Conservation (phyloP, 768 basidiomycete genomes). For the Russula compacta region DNA sequence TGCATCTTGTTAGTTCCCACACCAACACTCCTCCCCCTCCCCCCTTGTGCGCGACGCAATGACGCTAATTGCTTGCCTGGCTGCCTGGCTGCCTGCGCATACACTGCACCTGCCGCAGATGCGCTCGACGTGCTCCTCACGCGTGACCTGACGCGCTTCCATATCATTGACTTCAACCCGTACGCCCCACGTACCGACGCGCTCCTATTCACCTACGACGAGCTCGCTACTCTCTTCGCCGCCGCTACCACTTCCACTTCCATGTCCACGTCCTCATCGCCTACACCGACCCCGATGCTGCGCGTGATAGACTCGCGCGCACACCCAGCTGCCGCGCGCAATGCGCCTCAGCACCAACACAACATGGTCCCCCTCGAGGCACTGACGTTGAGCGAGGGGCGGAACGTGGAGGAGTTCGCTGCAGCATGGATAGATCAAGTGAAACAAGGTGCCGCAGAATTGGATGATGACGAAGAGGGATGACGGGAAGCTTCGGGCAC, state of each 20-base stretch:
- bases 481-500: not conserved
- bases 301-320: constrained; percentile 64
- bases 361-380: constrained; percentile 92
- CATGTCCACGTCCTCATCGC: constrained; percentile 10
- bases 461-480: constrained; percentile 1
- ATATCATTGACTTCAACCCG: constrained; percentile 89
- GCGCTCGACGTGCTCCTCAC: constrained; percentile 82
- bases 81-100: not conserved
- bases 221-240: constrained; percentile 41
- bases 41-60: not conserved
- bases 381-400: constrained; percentile 66
- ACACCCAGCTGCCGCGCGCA: constrained; percentile 60
- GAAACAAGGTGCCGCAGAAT: constrained; percentile 22
- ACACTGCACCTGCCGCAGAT: constrained; percentile 38
- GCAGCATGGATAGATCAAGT: constrained; percentile 53
- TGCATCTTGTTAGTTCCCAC: constrained; percentile 52
- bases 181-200: constrained; percentile 82
- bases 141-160: constrained; percentile 63
- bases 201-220: constrained; percentile 76
- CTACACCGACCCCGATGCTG: constrained; percentile 30
- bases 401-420: constrained; percentile 64
- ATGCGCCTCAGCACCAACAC: constrained; percentile 68
- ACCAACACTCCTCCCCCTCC: not conserved
- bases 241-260: constrained; percentile 9
- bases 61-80: too few species aligned